phyloP scores from a whole-genome alignment of 2,329 filamentous ascomycete species.

The Botrytis paeoniae region DNA sequence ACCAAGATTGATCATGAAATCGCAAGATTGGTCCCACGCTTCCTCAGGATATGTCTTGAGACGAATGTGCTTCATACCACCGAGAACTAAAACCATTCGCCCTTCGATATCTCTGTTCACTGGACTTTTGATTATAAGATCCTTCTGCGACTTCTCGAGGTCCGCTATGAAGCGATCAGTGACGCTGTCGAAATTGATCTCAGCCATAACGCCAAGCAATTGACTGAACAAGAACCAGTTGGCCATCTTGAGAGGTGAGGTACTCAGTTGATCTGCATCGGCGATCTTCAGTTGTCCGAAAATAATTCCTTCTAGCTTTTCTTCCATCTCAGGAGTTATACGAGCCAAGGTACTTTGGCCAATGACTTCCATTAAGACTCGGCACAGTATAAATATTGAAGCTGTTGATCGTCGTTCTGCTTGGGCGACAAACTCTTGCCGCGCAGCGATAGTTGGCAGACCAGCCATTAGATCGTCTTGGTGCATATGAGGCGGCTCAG shows the following conservation, averaged over 20 bases:
- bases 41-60: conserved; percentile 71
- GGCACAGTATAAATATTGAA: conserved; percentile 92
- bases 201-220: conserved; percentile 93
- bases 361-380: conserved; percentile 91
- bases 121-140: conserved; percentile 68
- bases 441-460: conserved; percentile 40
- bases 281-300: conserved; percentile 92
- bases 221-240: conserved; percentile 97
- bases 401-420: conserved; percentile 88
- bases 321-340: conserved; percentile 88
- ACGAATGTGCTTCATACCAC: conserved; percentile 86
- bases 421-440: conserved; percentile 70
- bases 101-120: conserved; percentile 68
- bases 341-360: conserved; percentile 79
- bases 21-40: conserved; percentile 81
- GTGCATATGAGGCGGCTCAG: conserved; percentile 53
- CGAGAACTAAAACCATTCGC: conserved; percentile 80
- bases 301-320: conserved; percentile 91
- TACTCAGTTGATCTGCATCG: conserved; percentile 74
- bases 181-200: conserved; percentile 83
- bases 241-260: conserved; percentile 79
- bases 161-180: conserved; percentile 78
- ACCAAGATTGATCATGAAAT: conserved; percentile 79
- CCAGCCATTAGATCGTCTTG: conserved; percentile 24
- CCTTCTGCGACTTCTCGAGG: conserved; percentile 73